Evolutionary conservation across 1,284 basidiomycete species (phyloP), one percentile per base, ranked within the genome.

Genomic region (Rhodofomes roseus): DNA sequence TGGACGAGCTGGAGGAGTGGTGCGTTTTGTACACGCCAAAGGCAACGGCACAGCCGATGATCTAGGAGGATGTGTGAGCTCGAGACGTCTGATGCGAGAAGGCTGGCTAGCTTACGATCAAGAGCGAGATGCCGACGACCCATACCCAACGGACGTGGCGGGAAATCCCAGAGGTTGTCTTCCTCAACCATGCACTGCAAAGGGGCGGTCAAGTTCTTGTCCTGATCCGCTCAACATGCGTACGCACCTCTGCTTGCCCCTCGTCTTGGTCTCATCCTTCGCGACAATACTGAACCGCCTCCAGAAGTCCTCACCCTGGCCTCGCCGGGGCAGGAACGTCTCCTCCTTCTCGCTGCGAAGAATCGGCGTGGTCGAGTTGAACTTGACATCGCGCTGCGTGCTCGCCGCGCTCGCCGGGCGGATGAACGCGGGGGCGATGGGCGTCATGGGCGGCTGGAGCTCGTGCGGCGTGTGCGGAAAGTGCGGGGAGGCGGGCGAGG

Each of bases 221-320:
- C 16, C 18, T 4, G 23, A 27, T 9, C 27, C 16, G 18, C 25
- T 3, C 11, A 6, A 25, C 1, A 12, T 7, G 27, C 72, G 6
- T 11, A 34, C 31, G 11, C 61, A 83, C 85, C 83, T 87, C 58
- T 81, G 76, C 66, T 83, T 85, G 68, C 80, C 70, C 2, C 71
- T 68, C 18, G 71, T 18, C 1, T 68, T 69, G 63, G 74, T 75
- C 64, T 89, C 85, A 62, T 87, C 83, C 70, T 85, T 89, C 8
- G 84, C 89, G 62, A 93, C 84, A 79, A 92, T 91, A 62, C 87
- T 90, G 73, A 93, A 93, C 50, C 91, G 78, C 59, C 89, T 79
- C 90, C 90, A 93, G 74, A 93, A 93, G 66, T 92, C 87, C 66
- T 93, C 90, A 1, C 89, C 89, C 58, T 79, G 83, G 65, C 88